Conservation (phyloP, 139 green algal genomes). For the Coelastrella sp. region DNA sequence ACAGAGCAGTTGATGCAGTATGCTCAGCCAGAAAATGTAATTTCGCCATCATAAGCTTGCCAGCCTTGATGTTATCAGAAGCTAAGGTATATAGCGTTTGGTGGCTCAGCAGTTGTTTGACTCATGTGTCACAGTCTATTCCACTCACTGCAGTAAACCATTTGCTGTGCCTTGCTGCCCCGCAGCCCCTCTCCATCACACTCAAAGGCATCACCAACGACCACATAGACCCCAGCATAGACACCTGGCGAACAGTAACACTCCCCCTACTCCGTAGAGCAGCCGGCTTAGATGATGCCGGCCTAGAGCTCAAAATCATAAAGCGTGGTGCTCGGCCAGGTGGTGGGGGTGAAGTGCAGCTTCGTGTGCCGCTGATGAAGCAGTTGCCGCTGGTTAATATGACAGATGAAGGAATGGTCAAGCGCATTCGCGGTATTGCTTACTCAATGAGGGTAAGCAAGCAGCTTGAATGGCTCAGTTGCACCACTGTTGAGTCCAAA, state of each 20-base stretch:
- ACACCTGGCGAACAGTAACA: conserved; percentile 92
- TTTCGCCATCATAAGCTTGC: no score
- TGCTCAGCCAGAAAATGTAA: no score
- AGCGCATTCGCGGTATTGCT: conserved; percentile 95
- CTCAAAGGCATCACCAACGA: conserved; percentile 96
- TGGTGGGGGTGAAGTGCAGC: conserved; percentile 89
- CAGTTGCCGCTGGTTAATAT: conserved; percentile 68
- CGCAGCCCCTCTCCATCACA: conserved; percentile 84
- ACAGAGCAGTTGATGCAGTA: no score
- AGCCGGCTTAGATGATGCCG: conserved; percentile 66
- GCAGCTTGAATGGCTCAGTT: no score
- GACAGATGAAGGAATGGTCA: conserved; percentile 96
- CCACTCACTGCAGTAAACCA: background rate
- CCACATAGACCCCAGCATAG: conserved; percentile 83
- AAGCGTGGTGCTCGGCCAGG: conserved; percentile 81
- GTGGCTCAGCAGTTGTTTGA: no score
- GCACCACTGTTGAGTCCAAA: no score
- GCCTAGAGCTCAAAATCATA: conserved; percentile 77
- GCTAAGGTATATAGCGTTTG: no score
- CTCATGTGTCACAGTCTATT: no score
- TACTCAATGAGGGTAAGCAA: conserved; percentile 76
- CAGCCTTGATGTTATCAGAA: no score
- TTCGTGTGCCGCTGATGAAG: conserved; percentile 77
- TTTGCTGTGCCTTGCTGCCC: background rate
- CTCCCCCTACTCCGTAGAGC: conserved; percentile 90